phyloP scores from a whole-genome alignment of 164 flowering plant species.

The Santalum album region DNA sequence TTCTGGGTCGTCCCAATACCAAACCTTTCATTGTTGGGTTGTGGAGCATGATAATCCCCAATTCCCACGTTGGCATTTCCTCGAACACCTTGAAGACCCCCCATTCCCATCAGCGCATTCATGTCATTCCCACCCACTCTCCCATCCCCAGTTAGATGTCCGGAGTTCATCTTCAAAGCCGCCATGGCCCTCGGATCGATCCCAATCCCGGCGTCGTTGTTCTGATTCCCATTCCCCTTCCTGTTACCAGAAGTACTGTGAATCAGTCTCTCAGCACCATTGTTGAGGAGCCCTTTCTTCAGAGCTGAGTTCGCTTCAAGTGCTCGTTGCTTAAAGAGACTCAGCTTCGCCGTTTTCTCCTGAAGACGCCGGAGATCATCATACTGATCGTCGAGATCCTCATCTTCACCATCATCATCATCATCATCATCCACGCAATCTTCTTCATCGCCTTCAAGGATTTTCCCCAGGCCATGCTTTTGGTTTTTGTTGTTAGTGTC shows the following conservation, averaged over 20 bases:
- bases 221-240: conserved; percentile 32
- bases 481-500: conserved; percentile 23
- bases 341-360: conserved; percentile 23
- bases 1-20: no score
- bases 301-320: conserved; percentile 19
- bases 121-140: conserved; percentile 25
- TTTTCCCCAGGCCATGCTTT: conserved; percentile 29
- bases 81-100: conserved; percentile 29
- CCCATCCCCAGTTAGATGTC: conserved; percentile 14
- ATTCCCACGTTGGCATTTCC: conserved; percentile 15
- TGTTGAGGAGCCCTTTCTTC: conserved; percentile 16
- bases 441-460: conserved; percentile 37
- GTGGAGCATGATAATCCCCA: no score
- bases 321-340: conserved; percentile 33
- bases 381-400: conserved; percentile 29
- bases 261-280: conserved; percentile 14
- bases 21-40: no score
- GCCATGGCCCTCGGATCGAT: conserved; percentile 25
- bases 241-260: conserved; percentile 20
- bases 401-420: conserved; percentile 26
- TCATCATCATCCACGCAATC: conserved; percentile 37
- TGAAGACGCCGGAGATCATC: conserved; percentile 29
- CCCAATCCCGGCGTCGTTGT: conserved; percentile 13
- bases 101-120: conserved; percentile 36
- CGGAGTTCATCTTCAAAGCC: conserved; percentile 17